A percentile compares a stretch with the other conserved stretches of the same genome.
Evolutionary conservation across 495 filamentous ascomycete genomes (phyloP).

Genomic region (Penicillium desertorum): DNA sequence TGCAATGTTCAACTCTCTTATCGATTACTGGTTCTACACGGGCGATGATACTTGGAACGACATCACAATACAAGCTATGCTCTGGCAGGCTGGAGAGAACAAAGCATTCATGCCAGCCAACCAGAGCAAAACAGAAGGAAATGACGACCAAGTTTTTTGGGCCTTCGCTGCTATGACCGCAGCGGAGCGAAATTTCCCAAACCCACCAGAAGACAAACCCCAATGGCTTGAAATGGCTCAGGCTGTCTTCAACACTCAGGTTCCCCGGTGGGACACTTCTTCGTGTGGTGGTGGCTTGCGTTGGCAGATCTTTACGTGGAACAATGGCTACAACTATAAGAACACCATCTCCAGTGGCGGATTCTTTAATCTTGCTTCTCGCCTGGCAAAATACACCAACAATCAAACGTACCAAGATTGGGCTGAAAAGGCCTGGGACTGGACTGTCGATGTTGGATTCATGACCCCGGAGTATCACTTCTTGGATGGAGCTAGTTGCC

Average conservation of each 20-base stretch:
- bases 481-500: constrained; percentile 62
- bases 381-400: constrained; percentile 71
- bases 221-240: constrained; percentile 81
- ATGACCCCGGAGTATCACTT: constrained; percentile 61
- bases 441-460: constrained; percentile 62
- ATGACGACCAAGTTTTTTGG: constrained; percentile 90
- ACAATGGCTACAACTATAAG: constrained; percentile 79
- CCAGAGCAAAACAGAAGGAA: constrained; percentile 72
- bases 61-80: constrained; percentile 62
- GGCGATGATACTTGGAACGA: constrained; percentile 73
- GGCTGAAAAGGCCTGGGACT: constrained; percentile 74
- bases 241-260: constrained; percentile 76
- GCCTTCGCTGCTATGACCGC: constrained; percentile 78
- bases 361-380: constrained; percentile 77
- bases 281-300: constrained; percentile 69
- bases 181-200: constrained; percentile 73
- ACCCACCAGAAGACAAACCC: constrained; percentile 53
- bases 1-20: constrained; percentile 69
- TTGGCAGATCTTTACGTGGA: constrained; percentile 84
- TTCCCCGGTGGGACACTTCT: constrained; percentile 65
- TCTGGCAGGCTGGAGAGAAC: constrained; percentile 68
- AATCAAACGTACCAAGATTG: constrained; percentile 77
- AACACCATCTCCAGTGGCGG: constrained; percentile 78
- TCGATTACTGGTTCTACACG: constrained; percentile 85
- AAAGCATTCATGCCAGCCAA: constrained; percentile 77